phyloP scores from a whole-genome alignment of 2,329 filamentous ascomycete species.

The Coleophoma eucalyptorum region DNA sequence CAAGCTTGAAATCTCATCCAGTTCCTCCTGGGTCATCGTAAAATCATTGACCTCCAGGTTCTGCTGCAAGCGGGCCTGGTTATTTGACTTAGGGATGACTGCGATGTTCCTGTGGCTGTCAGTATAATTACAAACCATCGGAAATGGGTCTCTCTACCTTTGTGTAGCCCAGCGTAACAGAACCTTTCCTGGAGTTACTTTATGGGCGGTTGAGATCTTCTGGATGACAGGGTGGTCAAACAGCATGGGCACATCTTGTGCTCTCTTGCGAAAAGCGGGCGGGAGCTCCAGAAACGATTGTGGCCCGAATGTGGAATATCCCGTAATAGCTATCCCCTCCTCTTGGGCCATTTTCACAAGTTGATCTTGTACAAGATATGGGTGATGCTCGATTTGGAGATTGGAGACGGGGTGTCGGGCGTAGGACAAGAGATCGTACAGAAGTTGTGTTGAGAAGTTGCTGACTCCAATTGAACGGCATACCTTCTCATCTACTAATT shows the following conservation, averaged over 20 bases:
- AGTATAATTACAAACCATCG: neutral
- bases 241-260: slow-evolving; percentile 58
- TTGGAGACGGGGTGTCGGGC: slow-evolving; percentile 65
- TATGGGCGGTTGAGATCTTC: slow-evolving; percentile 60
- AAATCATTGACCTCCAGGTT: slow-evolving; percentile 65
- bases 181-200: slow-evolving; percentile 73
- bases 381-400: slow-evolving; percentile 87
- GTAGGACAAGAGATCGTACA: slow-evolving; percentile 73
- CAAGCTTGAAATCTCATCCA: slow-evolving; percentile 60
- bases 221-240: slow-evolving; percentile 65
- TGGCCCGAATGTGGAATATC: slow-evolving; percentile 67
- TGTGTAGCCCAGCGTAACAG: slow-evolving; percentile 84
- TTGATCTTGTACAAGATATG: slow-evolving; percentile 71
- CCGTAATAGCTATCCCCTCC: slow-evolving; percentile 55
- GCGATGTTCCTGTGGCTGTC: slow-evolving; percentile 48
- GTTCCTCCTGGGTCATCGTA: slow-evolving; percentile 59
- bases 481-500: slow-evolving; percentile 63
- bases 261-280: slow-evolving; percentile 53
- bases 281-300: slow-evolving; percentile 69
- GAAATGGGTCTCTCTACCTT: slow-evolving; percentile 32
- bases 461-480: slow-evolving; percentile 71
- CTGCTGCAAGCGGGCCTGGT: slow-evolving; percentile 49
- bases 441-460: slow-evolving; percentile 76
- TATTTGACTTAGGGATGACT: slow-evolving; percentile 74
- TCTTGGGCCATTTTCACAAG: slow-evolving; percentile 59